Evolutionary conservation across 2,329 filamentous ascomycete genomes (phyloP), one percentile per base, ranked within the genome.

Genomic region (Tolypocladium endophyticum): DNA sequence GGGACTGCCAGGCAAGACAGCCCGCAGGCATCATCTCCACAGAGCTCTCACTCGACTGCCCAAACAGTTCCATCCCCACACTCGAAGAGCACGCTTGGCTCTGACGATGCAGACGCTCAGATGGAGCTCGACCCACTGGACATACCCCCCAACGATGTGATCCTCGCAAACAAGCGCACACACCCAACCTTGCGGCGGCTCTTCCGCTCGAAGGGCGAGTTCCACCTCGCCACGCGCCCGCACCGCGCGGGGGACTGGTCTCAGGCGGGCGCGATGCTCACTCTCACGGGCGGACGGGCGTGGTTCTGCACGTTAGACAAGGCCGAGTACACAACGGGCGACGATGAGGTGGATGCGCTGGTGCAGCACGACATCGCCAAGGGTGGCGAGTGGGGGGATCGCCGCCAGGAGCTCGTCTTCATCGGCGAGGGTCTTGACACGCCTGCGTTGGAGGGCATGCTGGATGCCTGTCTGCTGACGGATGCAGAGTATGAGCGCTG

Each of bases 341-440:
- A 83, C 58, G 69, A 71, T 0, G 70, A 76, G n/a, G 76, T 81
- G 0, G 75, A 82, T 39, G 73, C 74, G 8, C 78, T 81, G 0
- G 76, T 82, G 16, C 66, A 72, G 50, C 76, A 80, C 59, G 80
- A 83, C 63, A 77, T 83, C 28, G 67, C 73, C 8, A 78, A 80
- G 33, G 80, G 80, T 6, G 82, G 81, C 0, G 78, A 83, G 61
- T 90, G 86, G 85, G 87, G 86, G 0, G 87, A 90, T 64, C 77
- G 87, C 1, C 77, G 87, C 2, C 87, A 90, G 68, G 87, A 90
- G 69, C 69, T 90, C 8, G 87, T 90, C 3, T 88, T 90, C 61
- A 90, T 91, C 60, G 87, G 87, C 0, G 86, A 89, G 70, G 77
- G 78, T 6, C 75, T 90, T 18, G 77, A 88, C 56, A 67, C 76